These are phyloP conservation scores for Lepidium aucheri DNA, from an alignment of 345 rosid genomes.

Conservation along the genomic window DNA sequence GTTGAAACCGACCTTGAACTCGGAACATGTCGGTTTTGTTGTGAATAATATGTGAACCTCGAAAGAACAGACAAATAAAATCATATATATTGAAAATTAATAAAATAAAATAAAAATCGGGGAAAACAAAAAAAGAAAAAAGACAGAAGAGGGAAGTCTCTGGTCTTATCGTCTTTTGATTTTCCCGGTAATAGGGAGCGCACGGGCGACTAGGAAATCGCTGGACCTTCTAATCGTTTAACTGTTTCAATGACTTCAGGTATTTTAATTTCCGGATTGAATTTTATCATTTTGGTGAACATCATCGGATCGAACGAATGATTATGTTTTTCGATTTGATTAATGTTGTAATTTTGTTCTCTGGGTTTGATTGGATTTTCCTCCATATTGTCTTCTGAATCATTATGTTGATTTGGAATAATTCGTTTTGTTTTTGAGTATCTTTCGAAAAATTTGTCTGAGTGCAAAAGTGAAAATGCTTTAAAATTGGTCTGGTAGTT, in stretches of 20 bases:
- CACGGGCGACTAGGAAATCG: conserved; percentile 16
- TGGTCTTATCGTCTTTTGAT: background rate
- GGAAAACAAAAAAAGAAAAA: background rate
- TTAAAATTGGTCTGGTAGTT: background rate
- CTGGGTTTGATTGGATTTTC: background rate
- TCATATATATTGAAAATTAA: background rate
- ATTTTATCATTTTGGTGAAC: background rate
- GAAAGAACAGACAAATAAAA: background rate
- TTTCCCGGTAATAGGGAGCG: conserved; percentile 20
- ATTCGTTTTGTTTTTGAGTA: background rate
- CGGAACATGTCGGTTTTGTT: conserved; percentile 12
- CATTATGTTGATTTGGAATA: background rate
- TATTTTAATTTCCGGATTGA: background rate
- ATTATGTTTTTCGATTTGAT: background rate
- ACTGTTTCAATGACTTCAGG: conserved; percentile 26
- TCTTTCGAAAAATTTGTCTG: background rate
- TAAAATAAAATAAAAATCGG: background rate
- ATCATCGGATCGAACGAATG: background rate
- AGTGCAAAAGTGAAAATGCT: background rate
- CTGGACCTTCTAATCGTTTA: background rate
- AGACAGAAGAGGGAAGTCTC: background rate
- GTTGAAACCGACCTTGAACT: background rate
- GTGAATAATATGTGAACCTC: background rate
- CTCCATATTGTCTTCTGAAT: background rate
- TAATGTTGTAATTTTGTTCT: background rate